Evolutionary conservation across 305 asterid species (phyloP), one percentile per base, ranked within the genome.

Genomic region (Solanum hybrid): DNA sequence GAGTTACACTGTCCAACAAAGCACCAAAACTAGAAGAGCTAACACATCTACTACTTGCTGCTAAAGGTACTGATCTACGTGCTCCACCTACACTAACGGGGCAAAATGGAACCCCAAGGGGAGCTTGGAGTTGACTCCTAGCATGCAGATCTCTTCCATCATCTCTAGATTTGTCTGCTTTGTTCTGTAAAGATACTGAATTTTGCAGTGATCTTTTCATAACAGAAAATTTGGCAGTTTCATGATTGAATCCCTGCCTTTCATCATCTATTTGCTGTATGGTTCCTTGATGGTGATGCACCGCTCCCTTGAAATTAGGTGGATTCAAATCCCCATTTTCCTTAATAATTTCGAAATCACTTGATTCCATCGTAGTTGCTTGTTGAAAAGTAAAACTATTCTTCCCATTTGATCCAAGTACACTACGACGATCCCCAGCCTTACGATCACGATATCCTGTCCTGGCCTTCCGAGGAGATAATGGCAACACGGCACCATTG

Each of bases 101-200:
- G 90, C 95, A 94, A 51, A 91, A 89, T 5, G 97, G 97, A 90
- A 97, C 92, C 90, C 99, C 99, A 19, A 96, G 93, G 38, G 99
- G 99, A 36, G 99, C 98, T 91, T 85, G 96, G 26, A 95, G 93
- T 76, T 91, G 94, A 91, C 94, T 94, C 91, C 94, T 94, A 69
- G 94, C 91, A 89, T 87, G 91, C 89, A 88, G 89, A 78, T 94
- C 94, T 78, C 88, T 92, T 90, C 90, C 93, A 38, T 89, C 93
- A 82, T 91, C 92, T 91, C 90, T 92, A 89, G 85, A 91, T 89
- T 92, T 90, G 92, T 89, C 95, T 85, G 12, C 32, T 90, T 89
- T 91, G 90, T 93, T 89, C 93, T 90, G 90, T 87, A 92, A 93
- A 94, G 90, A 92, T 92, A 91, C 92, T 89, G 92, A 90, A 92